Evolutionary conservation across 169 alveolate genomes (phyloP), one percentile per base, ranked within the genome.

Genomic region (Cryptosporidium ubiquitum): DNA sequence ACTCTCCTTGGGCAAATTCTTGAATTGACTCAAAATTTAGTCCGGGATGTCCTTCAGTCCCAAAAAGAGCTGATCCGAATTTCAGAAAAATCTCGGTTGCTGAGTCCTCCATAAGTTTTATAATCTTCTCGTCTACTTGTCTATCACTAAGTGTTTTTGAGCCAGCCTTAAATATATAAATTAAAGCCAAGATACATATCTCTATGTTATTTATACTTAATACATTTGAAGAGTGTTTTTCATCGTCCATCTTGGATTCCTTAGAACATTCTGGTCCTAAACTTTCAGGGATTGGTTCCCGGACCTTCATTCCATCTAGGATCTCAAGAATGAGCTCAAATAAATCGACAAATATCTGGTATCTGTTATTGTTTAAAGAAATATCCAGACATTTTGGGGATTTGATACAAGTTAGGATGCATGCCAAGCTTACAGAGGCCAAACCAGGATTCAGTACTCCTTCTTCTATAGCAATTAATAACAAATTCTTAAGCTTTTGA

Each of bases 261-360:
- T 55, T 26, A 16, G 35, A 26, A 10, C n/a, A 31, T 55, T 55
- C 66, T 7, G 66, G 35, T 55, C 3, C 35, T 55, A 35, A 14
- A 55, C 29, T 7, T 55, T 20, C 66, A 55, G 66, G 16, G 35
- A 7, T 7, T 1, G 18, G 9, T 35, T 55, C 66, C 5, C 35
- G 29, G n/a, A 7, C 66, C 42, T 44, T 40, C 64, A 44, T 64
- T 40, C 74, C 40, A 4, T 40, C 31, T 1, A 79, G 75, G 12
- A 64, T 37, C 31, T 79, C 89, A 39, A 64, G 23, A 37, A 79
- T 61, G 3, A 79, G 49, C 51, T 79, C 89, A 31, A 79, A 79
- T 4, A 40, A 42, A 42, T 79, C 89, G 3, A n/a, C 35, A 79
- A 79, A 79, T 37, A 79, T 31, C 39, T 79, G 89, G 69, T 79